Percentiles rank a stretch among this genome's conserved stretches.
These are phyloP conservation scores for Populus tomentosa DNA, from an alignment of 441 rosid species.

Conservation along the genomic window DNA sequence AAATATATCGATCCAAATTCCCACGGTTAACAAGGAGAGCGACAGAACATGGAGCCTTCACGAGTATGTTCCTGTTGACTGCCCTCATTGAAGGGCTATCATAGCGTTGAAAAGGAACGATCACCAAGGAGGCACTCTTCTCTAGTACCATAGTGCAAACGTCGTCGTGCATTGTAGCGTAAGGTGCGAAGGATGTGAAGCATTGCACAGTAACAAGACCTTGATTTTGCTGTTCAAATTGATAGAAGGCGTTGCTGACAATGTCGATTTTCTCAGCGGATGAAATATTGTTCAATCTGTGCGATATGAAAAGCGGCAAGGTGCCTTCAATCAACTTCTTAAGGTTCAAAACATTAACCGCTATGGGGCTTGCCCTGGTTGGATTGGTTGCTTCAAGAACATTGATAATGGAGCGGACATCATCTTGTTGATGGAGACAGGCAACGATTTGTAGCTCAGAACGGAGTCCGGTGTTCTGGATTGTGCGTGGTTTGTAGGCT, in stretches of 20 bases:
- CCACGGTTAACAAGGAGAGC: constrained; percentile 48
- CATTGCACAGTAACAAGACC: constrained; percentile 25
- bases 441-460: constrained; percentile 38
- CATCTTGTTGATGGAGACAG: constrained; percentile 35
- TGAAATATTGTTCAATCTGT: constrained; percentile 20
- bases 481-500: constrained; percentile 34
- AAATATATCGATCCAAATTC: constrained; percentile 9
- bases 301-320: constrained; percentile 38
- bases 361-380: constrained; percentile 25
- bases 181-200: constrained; percentile 36
- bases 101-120: constrained; percentile 24
- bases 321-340: constrained; percentile 32
- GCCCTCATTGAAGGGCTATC: constrained; percentile 29
- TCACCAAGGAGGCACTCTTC: constrained; percentile 26
- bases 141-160: constrained; percentile 36
- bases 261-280: constrained; percentile 7
- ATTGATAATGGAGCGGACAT: constrained; percentile 34
- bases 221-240: constrained; percentile 16
- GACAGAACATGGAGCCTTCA: constrained; percentile 59
- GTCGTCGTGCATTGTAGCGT: constrained; percentile 39
- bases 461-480: constrained; percentile 25
- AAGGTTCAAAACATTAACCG: constrained; percentile 33
- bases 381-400: constrained; percentile 36
- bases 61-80: constrained; percentile 52
- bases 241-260: constrained; percentile 36